Conservation (phyloP, 345 rosid genomes). For the Eucalyptus rudis region DNA sequence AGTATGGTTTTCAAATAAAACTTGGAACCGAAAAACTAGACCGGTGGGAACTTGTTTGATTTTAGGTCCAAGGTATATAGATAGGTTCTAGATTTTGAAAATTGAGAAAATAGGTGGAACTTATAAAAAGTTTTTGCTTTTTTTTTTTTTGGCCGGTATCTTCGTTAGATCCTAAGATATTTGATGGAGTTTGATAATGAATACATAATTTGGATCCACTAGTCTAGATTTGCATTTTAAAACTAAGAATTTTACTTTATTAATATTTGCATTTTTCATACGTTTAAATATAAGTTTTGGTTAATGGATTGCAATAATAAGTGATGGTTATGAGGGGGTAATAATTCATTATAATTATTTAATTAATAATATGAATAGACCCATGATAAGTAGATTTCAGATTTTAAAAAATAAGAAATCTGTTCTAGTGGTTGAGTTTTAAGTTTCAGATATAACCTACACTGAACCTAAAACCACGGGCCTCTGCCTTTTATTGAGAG, state of each 20-base stretch:
- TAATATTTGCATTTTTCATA: no score
- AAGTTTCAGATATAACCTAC: no score
- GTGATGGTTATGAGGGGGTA: accelerated
- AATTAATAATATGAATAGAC: no score
- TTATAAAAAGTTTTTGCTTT: no score
- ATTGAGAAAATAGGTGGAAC: no score
- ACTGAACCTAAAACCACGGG: no score
- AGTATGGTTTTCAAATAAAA: accelerated
- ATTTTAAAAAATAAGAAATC: no score
- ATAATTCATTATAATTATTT: accelerated
- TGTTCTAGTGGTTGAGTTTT: no score
- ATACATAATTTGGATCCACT: accelerated
- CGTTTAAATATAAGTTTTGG: accelerated
- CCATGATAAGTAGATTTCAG: no score
- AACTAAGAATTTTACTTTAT: accelerated
- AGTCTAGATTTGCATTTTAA: accelerated
- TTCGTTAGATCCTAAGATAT: accelerated
- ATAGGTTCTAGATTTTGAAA: accelerated
- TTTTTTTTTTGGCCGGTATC: no score
- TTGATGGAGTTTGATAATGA: accelerated
- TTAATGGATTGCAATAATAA: accelerated
- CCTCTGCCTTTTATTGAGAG: no score
- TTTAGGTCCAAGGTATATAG: no score
- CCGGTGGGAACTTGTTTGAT: accelerated
- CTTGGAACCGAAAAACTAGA: accelerated